Evolutionary conservation across 306 rosid species (phyloP).

Genomic region (Sicyos baderoa): DNA sequence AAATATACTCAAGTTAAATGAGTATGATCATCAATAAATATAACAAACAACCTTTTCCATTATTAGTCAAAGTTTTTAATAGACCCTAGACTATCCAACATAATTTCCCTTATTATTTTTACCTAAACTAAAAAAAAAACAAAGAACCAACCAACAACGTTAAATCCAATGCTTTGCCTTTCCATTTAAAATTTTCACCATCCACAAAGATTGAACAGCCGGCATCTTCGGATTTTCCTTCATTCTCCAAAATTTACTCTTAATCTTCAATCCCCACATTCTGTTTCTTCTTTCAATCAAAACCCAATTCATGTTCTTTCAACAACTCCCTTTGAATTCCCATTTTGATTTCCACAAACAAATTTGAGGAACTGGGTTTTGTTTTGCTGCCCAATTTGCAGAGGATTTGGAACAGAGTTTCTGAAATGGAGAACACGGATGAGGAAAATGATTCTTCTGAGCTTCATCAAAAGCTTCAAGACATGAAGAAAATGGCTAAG

Average conservation of each 20-base stretch:
- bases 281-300: not conserved
- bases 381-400: not conserved
- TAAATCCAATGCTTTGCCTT: too few species aligned
- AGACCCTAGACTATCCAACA: too few species aligned
- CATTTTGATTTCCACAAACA: not conserved
- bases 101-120: too few species aligned
- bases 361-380: not conserved
- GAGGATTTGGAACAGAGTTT: not conserved
- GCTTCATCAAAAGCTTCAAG: constrained; percentile 21
- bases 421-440: constrained; percentile 16
- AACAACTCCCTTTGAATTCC: not conserved
- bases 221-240: constrained; percentile 44
- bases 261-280: not conserved
- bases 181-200: too few species aligned
- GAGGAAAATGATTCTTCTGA: constrained; percentile 22
- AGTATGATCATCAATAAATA: too few species aligned
- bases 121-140: too few species aligned
- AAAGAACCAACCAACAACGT: too few species aligned
- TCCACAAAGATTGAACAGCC: constrained; percentile 28
- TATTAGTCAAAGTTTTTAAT: too few species aligned
- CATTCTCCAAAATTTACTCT: not conserved
- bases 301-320: not conserved
- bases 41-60: too few species aligned
- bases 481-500: constrained; percentile 26
- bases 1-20: too few species aligned